Conservation (phyloP, 352 stramenopile species). For the Phytophthora macrochlamydospora region DNA sequence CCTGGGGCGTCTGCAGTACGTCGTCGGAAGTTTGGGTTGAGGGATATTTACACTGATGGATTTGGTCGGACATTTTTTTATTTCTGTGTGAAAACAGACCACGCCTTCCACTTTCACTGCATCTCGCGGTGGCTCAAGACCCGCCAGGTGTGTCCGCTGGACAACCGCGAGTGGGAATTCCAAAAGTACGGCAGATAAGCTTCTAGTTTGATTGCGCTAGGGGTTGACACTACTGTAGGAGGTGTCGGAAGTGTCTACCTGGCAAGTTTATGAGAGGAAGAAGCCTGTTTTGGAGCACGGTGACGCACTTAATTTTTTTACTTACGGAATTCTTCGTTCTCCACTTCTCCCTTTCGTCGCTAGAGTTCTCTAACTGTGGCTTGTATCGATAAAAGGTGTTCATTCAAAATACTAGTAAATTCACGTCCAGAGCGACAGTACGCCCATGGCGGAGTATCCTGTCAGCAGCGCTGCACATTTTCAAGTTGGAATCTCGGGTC, state of each 20-base stretch:
- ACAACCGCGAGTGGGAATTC: constrained; percentile 99
- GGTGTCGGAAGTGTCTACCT: neutral
- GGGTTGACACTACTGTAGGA: neutral
- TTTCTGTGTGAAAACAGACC: constrained; percentile 71
- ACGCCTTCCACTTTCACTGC: constrained; percentile 99
- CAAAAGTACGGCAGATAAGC: constrained; percentile 94
- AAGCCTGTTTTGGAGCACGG: constrained; percentile 19
- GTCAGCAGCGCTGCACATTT: constrained; percentile 59
- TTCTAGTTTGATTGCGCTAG: neutral
- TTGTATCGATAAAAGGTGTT: neutral
- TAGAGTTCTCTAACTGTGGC: constrained; percentile 1
- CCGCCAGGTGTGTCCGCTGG: constrained; percentile 97
- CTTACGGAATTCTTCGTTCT: constrained; percentile 11
- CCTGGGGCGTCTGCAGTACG: constrained; percentile 88
- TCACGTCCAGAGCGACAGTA: constrained; percentile 79
- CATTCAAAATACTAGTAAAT: constrained; percentile 12
- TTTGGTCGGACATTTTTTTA: neutral
- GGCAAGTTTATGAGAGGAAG: constrained; percentile 10
- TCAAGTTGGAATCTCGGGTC: constrained; percentile 47
- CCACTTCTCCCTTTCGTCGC: neutral
- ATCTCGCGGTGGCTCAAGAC: constrained; percentile 99
- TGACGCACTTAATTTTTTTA: constrained; percentile 28
- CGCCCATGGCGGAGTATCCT: constrained; percentile 65
- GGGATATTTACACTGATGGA: neutral
- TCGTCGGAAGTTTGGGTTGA: constrained; percentile 10